Base-by-base conservation (phyloP, 1,284 basidiomycete genomes). In the Naganishia sp. region DNA sequence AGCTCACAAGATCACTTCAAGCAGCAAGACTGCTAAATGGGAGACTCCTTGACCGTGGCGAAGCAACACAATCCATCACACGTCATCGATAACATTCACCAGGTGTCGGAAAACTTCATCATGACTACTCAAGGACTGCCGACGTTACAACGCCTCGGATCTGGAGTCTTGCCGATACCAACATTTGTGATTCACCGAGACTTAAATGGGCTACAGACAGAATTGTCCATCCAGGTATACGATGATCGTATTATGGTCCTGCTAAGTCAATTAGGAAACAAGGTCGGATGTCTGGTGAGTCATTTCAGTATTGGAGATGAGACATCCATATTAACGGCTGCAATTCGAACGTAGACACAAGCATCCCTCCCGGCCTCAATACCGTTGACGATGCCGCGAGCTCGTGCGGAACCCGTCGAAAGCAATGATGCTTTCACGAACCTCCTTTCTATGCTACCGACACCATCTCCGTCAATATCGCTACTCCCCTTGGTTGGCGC, bases 241-340 rank as follows among this genome's bases (percentile, higher is more conserved):
- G 85, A 85, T 59, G 93, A 96, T 79, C 84, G 90, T 45, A 81
- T 87, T 10, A 80, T 96, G 23, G 86, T 95, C 21, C 81, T 94
- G 33, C 83, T 96, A 60, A 92, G 92, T 1, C 94, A 95, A 78
- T 73, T 90, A 63, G 77, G 73, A 55, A 90, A 90, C 36, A 93
- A 92, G 84, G 87, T 94, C 15, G 93, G 92, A 64, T 88, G 84
- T 74, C 75, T 96, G 80, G 90, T 94, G 75, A 74, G 81, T 80
- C 45, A 53, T 31, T 21, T 18, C 18, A 21, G 2, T 9, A 46
- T 46, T 46, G 16, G 18, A n/a, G 45, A 13, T 18, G 5, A 11
- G 28, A 28, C 2, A 44, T 2, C 16, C 5, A n/a, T n/a, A 6
- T n/a, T 46, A 2, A 46, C 23, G 45, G 66, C 21, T 15, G 25